Percentiles rank a stretch among this genome's conserved stretches.
These are phyloP conservation scores for Rhododendron vialii DNA, from an alignment of 148 eudicot species.

Conservation along the genomic window DNA sequence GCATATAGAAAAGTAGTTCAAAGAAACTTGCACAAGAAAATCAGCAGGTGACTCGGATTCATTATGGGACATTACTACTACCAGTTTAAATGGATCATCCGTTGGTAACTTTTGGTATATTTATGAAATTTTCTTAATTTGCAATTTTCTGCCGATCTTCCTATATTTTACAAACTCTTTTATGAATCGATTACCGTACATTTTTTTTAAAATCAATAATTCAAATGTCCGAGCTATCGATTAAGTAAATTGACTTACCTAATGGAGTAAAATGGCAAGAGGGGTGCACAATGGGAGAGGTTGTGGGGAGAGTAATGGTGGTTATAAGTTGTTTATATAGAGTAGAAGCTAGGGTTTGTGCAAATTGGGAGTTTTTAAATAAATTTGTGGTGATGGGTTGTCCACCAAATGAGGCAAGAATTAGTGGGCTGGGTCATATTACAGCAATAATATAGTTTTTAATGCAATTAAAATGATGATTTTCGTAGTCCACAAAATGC, in stretches of 20 bases:
- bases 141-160: background rate
- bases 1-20: background rate
- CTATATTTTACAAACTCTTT: background rate
- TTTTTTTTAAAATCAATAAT: background rate
- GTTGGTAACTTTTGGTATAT: too few species aligned
- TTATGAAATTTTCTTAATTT: background rate
- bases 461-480: background rate
- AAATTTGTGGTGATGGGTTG: constrained; percentile 2
- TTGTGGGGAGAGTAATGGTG: background rate
- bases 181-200: background rate
- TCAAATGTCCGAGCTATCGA: background rate
- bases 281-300: background rate
- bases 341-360: constrained; percentile 9
- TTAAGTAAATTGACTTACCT: background rate
- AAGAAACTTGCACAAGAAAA: background rate
- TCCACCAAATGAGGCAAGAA: constrained; percentile 26
- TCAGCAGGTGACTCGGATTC: background rate
- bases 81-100: background rate
- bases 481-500: background rate
- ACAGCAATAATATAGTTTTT: background rate
- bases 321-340: constrained; percentile 8
- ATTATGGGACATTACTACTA: background rate
- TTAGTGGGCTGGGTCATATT: constrained; percentile 15
- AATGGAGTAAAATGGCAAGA: background rate
- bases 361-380: background rate